Percentiles rank a stretch among this genome's conserved stretches.
Evolutionary conservation across 2,329 filamentous ascomycete species (phyloP).

Genomic region (Aspergillus uvarum): DNA sequence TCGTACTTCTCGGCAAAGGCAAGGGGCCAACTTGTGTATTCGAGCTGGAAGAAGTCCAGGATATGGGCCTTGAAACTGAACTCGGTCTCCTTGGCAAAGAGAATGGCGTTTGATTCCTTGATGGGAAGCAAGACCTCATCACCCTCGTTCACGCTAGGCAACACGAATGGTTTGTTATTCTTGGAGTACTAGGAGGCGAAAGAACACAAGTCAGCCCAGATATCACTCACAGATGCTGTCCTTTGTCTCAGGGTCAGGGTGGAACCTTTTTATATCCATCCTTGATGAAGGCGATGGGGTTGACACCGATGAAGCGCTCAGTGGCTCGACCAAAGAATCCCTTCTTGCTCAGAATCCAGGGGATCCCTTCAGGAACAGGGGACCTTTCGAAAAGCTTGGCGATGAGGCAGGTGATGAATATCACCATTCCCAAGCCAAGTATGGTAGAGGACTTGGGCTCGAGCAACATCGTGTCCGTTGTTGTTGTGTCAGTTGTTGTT

Average conservation of each 20-base stretch:
- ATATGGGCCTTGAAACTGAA: conserved; percentile 17
- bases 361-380: conserved; percentile 12
- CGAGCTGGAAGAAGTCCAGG: conserved; percentile 15
- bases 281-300: conserved; percentile 15
- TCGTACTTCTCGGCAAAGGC: conserved; percentile 16
- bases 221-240: not conserved
- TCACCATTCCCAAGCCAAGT: conserved; percentile 3
- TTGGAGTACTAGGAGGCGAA: conserved; percentile 10
- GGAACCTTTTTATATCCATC: conserved; percentile 16
- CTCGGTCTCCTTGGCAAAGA: conserved; percentile 14
- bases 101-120: conserved; percentile 9
- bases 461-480: conserved; percentile 8
- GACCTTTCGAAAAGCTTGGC: conserved; percentile 18
- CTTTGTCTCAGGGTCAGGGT: not conserved
- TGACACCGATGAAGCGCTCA: conserved; percentile 16
- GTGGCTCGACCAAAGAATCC: conserved; percentile 11
- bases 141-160: conserved; percentile 18
- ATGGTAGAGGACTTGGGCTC: conserved; percentile 2
- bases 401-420: conserved; percentile 10
- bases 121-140: conserved; percentile 17
- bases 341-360: conserved; percentile 14
- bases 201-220: not conserved
- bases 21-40: conserved; percentile 17
- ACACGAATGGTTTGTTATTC: conserved; percentile 14
- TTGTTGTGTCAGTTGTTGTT: not conserved